A percentile compares a stretch with the other conserved stretches of the same genome.
These are phyloP conservation scores for Pleurostoma richardsiae DNA, from an alignment of 2,329 filamentous ascomycete species.

Conservation along the genomic window DNA sequence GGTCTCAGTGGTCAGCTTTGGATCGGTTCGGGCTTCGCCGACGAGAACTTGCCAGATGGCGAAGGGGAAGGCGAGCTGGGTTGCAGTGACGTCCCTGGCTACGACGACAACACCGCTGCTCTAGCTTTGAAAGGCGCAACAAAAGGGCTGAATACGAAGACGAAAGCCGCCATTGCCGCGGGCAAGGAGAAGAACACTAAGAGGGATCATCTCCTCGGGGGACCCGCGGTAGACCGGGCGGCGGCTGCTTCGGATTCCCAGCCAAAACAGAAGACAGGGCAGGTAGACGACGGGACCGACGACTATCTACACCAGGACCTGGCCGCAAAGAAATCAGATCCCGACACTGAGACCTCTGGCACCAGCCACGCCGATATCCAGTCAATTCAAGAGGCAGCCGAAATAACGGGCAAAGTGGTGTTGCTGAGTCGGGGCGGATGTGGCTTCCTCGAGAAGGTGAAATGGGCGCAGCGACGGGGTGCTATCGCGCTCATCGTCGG, in stretches of 20 bases:
- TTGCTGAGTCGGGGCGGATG: constrained; percentile 89
- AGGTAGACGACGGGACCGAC: constrained; percentile 71
- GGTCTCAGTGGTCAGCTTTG: constrained; percentile 87
- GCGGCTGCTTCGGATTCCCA: constrained; percentile 14
- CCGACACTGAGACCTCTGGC: constrained; percentile 26
- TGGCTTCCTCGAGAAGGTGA: constrained; percentile 93
- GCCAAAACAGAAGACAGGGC: constrained; percentile 18
- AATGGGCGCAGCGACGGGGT: constrained; percentile 91
- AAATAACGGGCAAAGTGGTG: constrained; percentile 90
- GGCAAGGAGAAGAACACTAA: constrained; percentile 27
- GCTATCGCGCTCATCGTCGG: constrained; percentile 89
- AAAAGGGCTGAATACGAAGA: constrained; percentile 30
- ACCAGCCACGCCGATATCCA: constrained; percentile 81
- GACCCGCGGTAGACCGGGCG: constrained; percentile 22
- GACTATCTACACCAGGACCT: constrained; percentile 67
- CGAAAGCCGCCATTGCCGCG: constrained; percentile 18
- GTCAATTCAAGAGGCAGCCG: constrained; percentile 82
- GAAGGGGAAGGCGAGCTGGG: constrained; percentile 79
- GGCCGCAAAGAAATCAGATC: constrained; percentile 22
- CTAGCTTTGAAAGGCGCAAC: constrained; percentile 32
- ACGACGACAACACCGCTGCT: constrained; percentile 55
- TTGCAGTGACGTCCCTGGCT: constrained; percentile 90
- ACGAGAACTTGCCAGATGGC: constrained; percentile 63
- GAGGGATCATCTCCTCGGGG: constrained; percentile 23
- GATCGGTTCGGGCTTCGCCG: constrained; percentile 88